A percentile compares a stretch with the other conserved stretches of the same genome.
Conservation (phyloP, 2,329 filamentous ascomycete genomes). For the Zelopaecilomyces penicillatus region DNA sequence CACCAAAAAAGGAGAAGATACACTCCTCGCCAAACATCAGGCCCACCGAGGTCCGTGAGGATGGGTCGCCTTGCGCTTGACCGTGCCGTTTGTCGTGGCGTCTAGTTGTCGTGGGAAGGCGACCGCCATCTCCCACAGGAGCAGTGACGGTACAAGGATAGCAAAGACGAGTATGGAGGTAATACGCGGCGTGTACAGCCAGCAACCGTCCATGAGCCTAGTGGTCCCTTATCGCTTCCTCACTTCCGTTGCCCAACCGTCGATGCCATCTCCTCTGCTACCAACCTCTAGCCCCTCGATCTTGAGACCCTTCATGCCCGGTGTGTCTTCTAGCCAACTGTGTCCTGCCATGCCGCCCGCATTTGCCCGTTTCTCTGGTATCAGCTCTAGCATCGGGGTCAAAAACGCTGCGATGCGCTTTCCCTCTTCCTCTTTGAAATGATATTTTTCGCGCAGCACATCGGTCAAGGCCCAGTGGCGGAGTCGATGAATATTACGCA, state of each 20-base stretch:
- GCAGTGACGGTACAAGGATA: no score
- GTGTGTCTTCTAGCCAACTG: constrained; percentile 72
- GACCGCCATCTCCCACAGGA: no score
- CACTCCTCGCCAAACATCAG: no score
- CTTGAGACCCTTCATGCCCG: constrained; percentile 75
- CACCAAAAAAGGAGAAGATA: no score
- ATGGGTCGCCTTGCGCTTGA: no score
- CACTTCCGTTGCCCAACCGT: constrained; percentile 85
- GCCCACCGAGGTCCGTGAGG: no score
- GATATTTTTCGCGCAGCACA: constrained; percentile 92
- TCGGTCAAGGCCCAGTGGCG: constrained; percentile 93
- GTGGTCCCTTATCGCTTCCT: constrained; percentile 58
- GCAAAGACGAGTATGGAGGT: no score
- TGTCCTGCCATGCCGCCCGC: constrained; percentile 92
- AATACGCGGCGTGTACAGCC: no score
- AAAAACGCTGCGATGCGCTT: constrained; percentile 75
- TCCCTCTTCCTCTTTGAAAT: constrained; percentile 76
- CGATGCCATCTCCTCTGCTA: constrained; percentile 81
- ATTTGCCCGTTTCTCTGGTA: constrained; percentile 84
- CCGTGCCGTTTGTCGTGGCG: no score
- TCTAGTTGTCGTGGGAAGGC: no score
- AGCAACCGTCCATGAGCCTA: no score
- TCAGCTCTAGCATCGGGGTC: constrained; percentile 80
- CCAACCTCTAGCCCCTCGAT: constrained; percentile 69
- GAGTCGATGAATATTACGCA: constrained; percentile 93